Conservation (phyloP, 192 early-diverging fungal genomes). For the Coemansia sp. region DNA sequence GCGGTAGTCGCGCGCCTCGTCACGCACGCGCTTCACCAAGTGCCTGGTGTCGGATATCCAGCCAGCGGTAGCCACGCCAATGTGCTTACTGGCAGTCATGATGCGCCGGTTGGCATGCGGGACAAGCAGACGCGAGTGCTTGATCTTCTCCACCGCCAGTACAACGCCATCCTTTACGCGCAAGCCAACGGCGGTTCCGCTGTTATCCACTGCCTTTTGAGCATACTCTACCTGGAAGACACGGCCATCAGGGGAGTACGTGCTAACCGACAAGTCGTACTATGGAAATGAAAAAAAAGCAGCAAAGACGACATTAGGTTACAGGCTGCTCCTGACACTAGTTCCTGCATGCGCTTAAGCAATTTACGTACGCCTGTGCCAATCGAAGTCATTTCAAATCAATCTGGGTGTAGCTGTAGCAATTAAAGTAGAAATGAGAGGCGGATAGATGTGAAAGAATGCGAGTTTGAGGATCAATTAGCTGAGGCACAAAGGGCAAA, state of each 20-base stretch:
- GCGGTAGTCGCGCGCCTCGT: constrained; percentile 88
- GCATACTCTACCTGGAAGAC: constrained; percentile 99
- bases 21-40: constrained; percentile 82
- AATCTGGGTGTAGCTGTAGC: background rate
- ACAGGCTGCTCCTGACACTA: constrained; percentile 3
- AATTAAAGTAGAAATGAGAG: constrained; percentile 3
- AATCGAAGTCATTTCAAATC: constrained; percentile 75
- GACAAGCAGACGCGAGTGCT: constrained; percentile 92
- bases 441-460: background rate
- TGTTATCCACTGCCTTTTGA: constrained; percentile 96
- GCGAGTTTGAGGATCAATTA: background rate
- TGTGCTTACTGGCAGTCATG: constrained; percentile 84
- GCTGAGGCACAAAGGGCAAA: background rate
- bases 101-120: constrained; percentile 92
- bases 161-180: constrained; percentile 94
- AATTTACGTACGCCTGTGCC: constrained; percentile 78
- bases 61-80: constrained; percentile 93
- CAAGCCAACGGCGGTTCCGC: constrained; percentile 94
- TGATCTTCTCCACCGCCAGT: constrained; percentile 93
- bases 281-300: constrained; percentile 29
- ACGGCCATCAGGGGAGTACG: constrained; percentile 98
- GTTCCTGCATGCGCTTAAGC: background rate
- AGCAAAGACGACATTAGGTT: constrained; percentile 8
- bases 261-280: constrained; percentile 98
- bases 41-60: constrained; percentile 90